phyloP scores from a whole-genome alignment of 306 rosid species.

The Lathyrus oleraceus region DNA sequence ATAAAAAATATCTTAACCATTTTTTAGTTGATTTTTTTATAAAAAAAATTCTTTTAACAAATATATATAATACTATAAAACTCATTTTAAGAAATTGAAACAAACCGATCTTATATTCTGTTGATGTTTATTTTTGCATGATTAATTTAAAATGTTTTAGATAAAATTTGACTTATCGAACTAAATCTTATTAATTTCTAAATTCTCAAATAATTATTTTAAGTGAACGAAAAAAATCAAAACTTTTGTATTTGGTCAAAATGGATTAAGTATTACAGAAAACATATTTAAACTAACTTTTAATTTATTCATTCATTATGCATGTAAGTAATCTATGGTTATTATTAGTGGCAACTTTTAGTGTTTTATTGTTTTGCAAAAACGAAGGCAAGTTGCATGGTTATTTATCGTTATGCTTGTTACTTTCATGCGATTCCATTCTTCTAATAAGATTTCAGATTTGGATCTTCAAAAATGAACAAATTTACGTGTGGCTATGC shows the following conservation, averaged over 20 bases:
- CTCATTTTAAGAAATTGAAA: too few relatives aligned
- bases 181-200: too few relatives aligned
- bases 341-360: constrained; percentile 2
- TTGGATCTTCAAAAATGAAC: constrained; percentile 41
- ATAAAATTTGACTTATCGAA: too few relatives aligned
- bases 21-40: too few relatives aligned
- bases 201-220: too few relatives aligned
- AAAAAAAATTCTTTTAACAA: too few relatives aligned
- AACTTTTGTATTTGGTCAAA: not conserved
- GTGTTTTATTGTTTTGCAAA: not conserved
- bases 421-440: constrained; percentile 42
- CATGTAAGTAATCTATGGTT: constrained; percentile 27
- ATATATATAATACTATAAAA: too few relatives aligned
- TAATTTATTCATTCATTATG: not conserved
- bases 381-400: constrained; percentile 24
- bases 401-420: constrained; percentile 33
- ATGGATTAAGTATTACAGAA: not conserved
- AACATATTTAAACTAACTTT: not conserved
- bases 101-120: too few relatives aligned
- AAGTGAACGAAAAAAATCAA: not conserved
- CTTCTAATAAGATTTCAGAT: constrained; percentile 37
- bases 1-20: too few relatives aligned
- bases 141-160: too few relatives aligned
- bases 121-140: too few relatives aligned
- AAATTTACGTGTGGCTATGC: constrained; percentile 35